Base-by-base conservation (phyloP, 2,329 filamentous ascomycete genomes). In the Coniochaeta sp. region DNA sequence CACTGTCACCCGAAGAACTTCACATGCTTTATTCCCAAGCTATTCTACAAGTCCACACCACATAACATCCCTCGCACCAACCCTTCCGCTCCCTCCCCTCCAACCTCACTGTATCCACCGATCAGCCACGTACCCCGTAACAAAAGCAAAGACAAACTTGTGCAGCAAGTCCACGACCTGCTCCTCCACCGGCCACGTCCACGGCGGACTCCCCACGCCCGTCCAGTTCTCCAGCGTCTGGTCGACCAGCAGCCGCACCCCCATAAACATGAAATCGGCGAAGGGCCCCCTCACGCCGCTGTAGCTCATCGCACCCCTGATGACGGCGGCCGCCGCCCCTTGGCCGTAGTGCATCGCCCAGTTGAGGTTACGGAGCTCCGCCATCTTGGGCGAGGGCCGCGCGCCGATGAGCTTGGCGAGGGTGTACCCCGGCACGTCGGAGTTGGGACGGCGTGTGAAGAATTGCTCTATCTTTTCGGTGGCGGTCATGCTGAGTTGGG, bases 301-400 rank as follows among this genome's bases (percentile, higher is more conserved):
- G 22, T 51, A 57, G 18, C 51, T 53, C 28, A 57, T 53, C 6
- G 53, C 5, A 1, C 51, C 57, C 10, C 58, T 52, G 24, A 58
- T 38, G 3, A 58, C 49, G 12, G 56, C 57, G 1, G 56, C 56
- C 2, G 48, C 52, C 1, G 57, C 56, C 1, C 58, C 58, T 24
- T 60, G 57, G 3, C 57, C 57, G 35, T 58, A 60, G 47, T 60
- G 58, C 58, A 60, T 60, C 1, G 53, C 57, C 55, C 56, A 58
- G 38, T 60, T 60, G 9, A 55, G 46, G 13, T 51, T 48, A 45
- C 49, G 58, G 4, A 58, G 52, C 16, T 60, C 52, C 22, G n/a
- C n/a, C n/a, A 46, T 38, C 16, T 40, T 47, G 9, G 47, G 49
- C 14, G 22, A 16, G 8, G 55, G 50, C 2, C 35, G 32, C 3